These are phyloP conservation scores for Ceratobasidium papillatum DNA, from an alignment of 1,284 basidiomycete genomes.

Conservation along the genomic window DNA sequence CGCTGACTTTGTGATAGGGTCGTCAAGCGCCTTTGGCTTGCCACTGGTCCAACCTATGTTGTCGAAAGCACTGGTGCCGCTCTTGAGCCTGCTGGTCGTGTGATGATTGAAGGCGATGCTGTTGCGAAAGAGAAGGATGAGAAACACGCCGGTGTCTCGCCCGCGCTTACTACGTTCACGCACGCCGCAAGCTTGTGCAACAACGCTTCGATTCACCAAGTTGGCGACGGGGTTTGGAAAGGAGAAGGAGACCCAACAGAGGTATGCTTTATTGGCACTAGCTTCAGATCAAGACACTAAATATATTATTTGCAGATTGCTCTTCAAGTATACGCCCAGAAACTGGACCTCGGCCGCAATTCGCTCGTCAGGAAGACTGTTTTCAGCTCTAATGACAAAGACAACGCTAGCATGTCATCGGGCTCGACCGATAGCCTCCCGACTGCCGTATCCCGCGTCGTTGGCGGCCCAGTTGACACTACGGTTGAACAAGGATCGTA, in stretches of 20 bases:
- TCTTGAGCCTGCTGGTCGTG: conserved; percentile 46
- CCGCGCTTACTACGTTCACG: conserved; percentile 52
- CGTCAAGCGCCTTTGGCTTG: conserved; percentile 42
- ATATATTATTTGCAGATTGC: conserved; percentile 54
- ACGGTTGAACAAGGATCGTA: conserved; percentile 39
- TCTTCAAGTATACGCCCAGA: conserved; percentile 69
- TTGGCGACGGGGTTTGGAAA: conserved; percentile 63
- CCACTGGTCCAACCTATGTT: conserved; percentile 37
- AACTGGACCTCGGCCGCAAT: conserved; percentile 53
- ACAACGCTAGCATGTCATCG: conserved; percentile 21
- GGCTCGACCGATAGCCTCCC: conserved; percentile 10
- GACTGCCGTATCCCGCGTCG: conserved; percentile 12
- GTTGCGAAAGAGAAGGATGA: conserved; percentile 46
- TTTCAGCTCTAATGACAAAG: conserved; percentile 22
- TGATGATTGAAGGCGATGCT: conserved; percentile 46
- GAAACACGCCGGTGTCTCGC: conserved; percentile 44
- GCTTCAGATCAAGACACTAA: background rate
- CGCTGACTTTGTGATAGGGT: conserved; percentile 37
- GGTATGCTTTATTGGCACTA: background rate
- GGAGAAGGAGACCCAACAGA: conserved; percentile 76
- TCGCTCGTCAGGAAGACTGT: conserved; percentile 20
- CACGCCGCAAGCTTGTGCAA: conserved; percentile 59
- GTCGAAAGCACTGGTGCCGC: conserved; percentile 42
- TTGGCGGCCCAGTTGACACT: conserved; percentile 30
- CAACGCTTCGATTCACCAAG: conserved; percentile 55